Conservation (phyloP, 1,284 basidiomycete species). For the Abortiporus biennis region DNA sequence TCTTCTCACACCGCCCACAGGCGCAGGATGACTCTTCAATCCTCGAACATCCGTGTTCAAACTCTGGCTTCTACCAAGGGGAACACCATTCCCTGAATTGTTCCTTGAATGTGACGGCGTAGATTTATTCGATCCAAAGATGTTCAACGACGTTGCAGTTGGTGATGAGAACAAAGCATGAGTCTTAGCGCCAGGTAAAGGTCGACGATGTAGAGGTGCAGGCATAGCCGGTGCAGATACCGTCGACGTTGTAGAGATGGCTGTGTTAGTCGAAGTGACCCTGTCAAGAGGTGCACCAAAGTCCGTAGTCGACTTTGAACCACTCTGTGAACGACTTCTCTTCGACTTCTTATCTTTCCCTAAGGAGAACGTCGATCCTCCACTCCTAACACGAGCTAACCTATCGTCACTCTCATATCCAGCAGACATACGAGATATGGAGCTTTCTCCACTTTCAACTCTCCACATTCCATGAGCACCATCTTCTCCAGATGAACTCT, state of each 20-base stretch:
- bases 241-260: no score
- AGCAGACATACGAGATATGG: no score
- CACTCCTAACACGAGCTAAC: no score
- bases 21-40: neutral
- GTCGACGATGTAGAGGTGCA: neutral
- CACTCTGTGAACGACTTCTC: no score
- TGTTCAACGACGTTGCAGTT: constrained; percentile 4
- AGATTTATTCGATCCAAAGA: neutral
- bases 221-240: neutral
- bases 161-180: constrained; percentile 5
- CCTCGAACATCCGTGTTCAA: constrained; percentile 5
- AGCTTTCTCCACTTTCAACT: neutral
- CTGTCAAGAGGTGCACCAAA: no score
- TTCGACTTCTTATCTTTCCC: no score
- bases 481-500: neutral
- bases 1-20: constrained; percentile 9
- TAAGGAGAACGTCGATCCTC: no score
- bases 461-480: neutral
- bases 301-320: no score
- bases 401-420: no score
- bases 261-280: neutral
- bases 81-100: no score
- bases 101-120: no score
- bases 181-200: neutral
- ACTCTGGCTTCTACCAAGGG: constrained; percentile 9